Base-by-base conservation (phyloP, 768 basidiomycete genomes). In the Leccinum uliginosum region DNA sequence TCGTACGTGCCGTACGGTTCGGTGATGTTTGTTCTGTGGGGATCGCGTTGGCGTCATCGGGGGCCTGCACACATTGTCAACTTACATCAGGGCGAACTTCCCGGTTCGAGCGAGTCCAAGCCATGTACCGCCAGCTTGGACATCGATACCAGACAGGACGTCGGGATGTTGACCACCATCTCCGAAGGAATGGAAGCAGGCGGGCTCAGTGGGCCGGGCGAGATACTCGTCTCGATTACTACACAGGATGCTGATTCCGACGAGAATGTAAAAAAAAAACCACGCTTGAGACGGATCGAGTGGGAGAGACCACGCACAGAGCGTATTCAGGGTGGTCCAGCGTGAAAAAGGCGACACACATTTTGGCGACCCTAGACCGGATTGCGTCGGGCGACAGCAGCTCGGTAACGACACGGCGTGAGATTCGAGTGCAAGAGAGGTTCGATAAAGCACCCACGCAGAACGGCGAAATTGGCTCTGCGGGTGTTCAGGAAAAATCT, bases 281-380 rank as follows among this genome's bases (percentile, higher is more conserved):
- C 43, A 49, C 29, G 19, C 12, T 21, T 17, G 2, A 35, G 19
- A 32, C 43, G 50, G 56, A 29, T 34, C 26, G 23, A 48, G 57
- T 43, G 56, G 53, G 55, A 49, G 26, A 55, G 50, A 46, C 19
- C 29, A 62, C 70, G 74, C 72, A 91, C 91, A 93, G 79, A 10
- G 89, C 83, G 67, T 91, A 93, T 47, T 85, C 83, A 26, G 84
- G 83, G 65, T 89, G 85, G 50, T 88, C 82, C 3, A 91, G 77
- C 53, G 87, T 80, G 83, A 86, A 92, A 65, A 90, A 79, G 34
- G 78, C 87, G 60, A 92, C 81, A 68, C 91, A 93, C 91, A 92
- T 92, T 49, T 63, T 58, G n/a, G 61, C 23, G 50, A 34, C 43
- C 15, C 48, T 49, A 30, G 27, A 19, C 47, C 44, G 29, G 47